Evolutionary conservation across 371 early-diverging fungal species (phyloP), one percentile per base, ranked within the genome.

Genomic region (Catenaria anguillulae): DNA sequence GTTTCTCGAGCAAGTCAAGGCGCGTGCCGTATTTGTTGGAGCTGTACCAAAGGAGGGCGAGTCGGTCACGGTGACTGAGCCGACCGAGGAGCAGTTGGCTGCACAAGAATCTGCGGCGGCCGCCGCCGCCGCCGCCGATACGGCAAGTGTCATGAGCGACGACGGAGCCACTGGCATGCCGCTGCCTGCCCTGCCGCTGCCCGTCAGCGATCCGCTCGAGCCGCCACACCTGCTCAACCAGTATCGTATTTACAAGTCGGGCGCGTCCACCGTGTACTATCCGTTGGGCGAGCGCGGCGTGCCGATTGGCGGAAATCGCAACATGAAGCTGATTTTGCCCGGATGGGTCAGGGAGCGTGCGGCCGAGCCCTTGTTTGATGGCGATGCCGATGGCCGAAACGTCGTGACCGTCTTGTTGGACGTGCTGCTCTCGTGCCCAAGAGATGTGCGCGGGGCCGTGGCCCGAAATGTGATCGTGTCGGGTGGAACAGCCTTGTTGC

Each of bases 341-440:
- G 85, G 87, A 0, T 93, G 93, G 93, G 75, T 93, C 29, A 79
- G 90, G 3, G 92, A 88, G 65, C 80, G 88, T 35, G 82, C 89
- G 0, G 79, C 80, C 4, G 94, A 92, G 62, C 80, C 88, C 0
- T 64, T 92, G 36, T 87, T 92, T 73, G 83, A 83, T 36, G 91
- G 91, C 0, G 85, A 86, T 43, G 66, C 61, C 50, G 77, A 82
- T 29, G 72, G 76, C 10, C 52, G 52, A 10, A 79, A 80, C 48
- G 58, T 88, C 21, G 76, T 79, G 12, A 77, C 80, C 23, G 71
- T 76, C 46, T 73, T 86, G 15, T 46, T 86, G 60, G 84, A 85
- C 55, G 66, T 76, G 4, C 62, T 89, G n/a, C 45, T 79, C 42
- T 82, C 81, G 68, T 75, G 75, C 8, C 89, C 85, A 23, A 73